Base-by-base conservation (phyloP, 805 yeast genomes). In the Candida nitratophila region DNA sequence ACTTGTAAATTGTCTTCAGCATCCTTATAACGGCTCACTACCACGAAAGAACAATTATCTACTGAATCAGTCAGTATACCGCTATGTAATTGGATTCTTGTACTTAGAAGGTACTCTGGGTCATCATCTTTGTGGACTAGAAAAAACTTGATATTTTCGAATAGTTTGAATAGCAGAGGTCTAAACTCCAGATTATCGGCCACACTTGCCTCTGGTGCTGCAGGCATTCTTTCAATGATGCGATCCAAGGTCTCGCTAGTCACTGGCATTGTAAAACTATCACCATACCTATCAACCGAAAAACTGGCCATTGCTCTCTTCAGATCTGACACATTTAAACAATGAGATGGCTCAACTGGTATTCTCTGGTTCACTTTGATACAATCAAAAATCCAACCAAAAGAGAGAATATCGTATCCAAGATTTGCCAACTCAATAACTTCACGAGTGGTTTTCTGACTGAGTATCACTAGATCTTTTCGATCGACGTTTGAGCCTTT, bases 371-470 rank as follows among this genome's bases (percentile, higher is more conserved):
- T 53, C 14, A 65, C 57, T 16, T 59, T 54, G 2, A 86, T 63
- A 51, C 93, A 79, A 50, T 86, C 90, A 38, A 78, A 66, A 6
- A 87, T 57, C 96, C 96, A 91, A 27, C 64, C 58, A 1, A 95
- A 88, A 42, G 63, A 70, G 8, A 88, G 56, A 0, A 91, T 67
- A 53, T 82, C 86, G 51, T 71, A 76, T 0, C 84, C 84, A 16
- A 59, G 46, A n/a, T 65, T 59, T 11, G 57, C 50, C n/a, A 76
- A 47, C 1, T 60, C 59, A 2, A 50, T 53, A 3, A 76, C 71
- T 41, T 69, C 70, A 3, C 59, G 48, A 0, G 77, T 73, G 12
- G 52, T 44, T 44, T 56, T 66, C 27, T 65, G 70, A 16, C 75
- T 67, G 17, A 77, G 57, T 2, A 50, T 64, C 42, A 54, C 66